These are phyloP conservation scores for Phlebiopsis gigantea DNA, from an alignment of 768 basidiomycete genomes.

Conservation along the genomic window DNA sequence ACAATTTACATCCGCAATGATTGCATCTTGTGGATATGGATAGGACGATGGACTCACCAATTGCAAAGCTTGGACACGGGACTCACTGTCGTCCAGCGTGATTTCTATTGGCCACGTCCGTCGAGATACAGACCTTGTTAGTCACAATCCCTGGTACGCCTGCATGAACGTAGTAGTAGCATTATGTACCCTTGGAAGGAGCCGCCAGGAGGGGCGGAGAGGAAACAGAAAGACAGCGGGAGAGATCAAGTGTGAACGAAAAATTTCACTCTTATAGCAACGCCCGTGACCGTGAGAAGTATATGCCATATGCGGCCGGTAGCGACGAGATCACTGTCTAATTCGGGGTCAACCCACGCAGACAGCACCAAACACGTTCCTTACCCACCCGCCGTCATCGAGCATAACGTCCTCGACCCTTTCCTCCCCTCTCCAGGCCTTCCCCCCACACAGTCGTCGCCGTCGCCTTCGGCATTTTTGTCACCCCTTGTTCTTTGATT, in stretches of 20 bases:
- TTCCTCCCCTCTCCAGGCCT: constrained; percentile 13
- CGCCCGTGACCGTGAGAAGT: background rate
- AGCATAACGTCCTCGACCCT: constrained; percentile 15
- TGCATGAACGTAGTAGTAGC: background rate
- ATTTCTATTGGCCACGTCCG: background rate
- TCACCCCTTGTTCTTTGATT: background rate
- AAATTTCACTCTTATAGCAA: background rate
- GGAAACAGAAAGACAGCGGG: background rate
- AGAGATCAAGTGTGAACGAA: background rate
- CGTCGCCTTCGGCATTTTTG: constrained; percentile 10
- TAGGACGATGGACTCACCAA: background rate
- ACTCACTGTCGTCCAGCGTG: background rate
- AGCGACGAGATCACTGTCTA: background rate
- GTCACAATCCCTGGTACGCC: background rate
- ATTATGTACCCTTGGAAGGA: background rate
- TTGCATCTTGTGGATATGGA: constrained; percentile 26
- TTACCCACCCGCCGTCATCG: constrained; percentile 18
- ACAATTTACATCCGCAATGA: constrained; percentile 37
- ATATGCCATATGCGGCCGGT: background rate
- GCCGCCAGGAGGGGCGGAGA: background rate
- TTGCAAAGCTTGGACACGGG: background rate
- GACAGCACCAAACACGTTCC: constrained; percentile 22
- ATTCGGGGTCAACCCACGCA: constrained; percentile 7
- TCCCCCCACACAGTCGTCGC: constrained; percentile 8
- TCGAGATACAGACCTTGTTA: background rate